These are phyloP conservation scores for Microbotryum lychnidis-dioicae DNA, from an alignment of 1,284 basidiomycete species.

Conservation along the genomic window DNA sequence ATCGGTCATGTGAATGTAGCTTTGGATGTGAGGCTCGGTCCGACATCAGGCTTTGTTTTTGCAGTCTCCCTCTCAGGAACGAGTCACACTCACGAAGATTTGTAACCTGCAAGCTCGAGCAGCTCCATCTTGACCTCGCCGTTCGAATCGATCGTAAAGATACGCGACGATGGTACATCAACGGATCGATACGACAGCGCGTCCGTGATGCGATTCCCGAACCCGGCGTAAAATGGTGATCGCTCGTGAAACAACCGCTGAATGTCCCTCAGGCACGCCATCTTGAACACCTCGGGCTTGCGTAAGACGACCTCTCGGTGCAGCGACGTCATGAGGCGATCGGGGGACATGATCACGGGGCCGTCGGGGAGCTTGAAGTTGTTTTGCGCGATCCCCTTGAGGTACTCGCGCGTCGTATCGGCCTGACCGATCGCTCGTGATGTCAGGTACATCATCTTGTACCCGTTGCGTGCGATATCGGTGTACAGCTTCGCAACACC, in stretches of 20 bases:
- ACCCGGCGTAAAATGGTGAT: constrained; percentile 87
- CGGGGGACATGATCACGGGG: constrained; percentile 98
- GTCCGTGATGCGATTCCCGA: constrained; percentile 97
- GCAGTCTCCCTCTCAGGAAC: not conserved
- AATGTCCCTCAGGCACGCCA: constrained; percentile 96
- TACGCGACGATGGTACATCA: constrained; percentile 84
- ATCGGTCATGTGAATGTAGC: constrained; percentile 95
- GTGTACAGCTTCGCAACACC: constrained; percentile 98
- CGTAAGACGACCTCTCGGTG: constrained; percentile 91
- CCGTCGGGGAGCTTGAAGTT: constrained; percentile 93
- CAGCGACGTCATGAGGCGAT: constrained; percentile 85
- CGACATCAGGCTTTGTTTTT: not conserved
- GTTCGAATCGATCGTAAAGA: constrained; percentile 94
- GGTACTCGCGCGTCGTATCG: constrained; percentile 90
- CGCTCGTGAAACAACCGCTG: constrained; percentile 72
- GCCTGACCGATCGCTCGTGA: constrained; percentile 97
- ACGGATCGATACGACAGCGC: constrained; percentile 94
- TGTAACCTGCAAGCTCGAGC: constrained; percentile 89
- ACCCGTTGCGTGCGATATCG: constrained; percentile 88
- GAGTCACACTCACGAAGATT: constrained; percentile 63
- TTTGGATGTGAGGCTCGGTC: constrained; percentile 33
- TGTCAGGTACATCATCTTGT: constrained; percentile 97
- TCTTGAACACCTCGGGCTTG: constrained; percentile 99
- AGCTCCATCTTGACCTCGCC: constrained; percentile 98
- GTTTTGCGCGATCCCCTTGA: constrained; percentile 91